Percentiles rank a stretch among this genome's conserved stretches.
Evolutionary conservation across 2,329 filamentous ascomycete species (phyloP).

Genomic region (Thielaviopsis euricoi): DNA sequence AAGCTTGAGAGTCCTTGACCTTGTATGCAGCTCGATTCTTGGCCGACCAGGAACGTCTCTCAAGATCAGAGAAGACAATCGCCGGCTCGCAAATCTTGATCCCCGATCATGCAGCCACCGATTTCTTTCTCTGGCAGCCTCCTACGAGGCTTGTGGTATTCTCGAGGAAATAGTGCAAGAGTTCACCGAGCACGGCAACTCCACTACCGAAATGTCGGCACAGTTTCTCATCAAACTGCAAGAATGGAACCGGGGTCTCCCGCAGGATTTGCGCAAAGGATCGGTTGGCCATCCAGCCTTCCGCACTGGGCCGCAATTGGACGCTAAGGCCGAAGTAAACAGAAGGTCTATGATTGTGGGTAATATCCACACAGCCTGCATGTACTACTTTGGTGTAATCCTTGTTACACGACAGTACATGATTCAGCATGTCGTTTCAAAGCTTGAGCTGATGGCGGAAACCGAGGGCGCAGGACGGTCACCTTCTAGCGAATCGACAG

Average conservation of each 20-base stretch:
- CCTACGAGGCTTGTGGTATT: slow-evolving; percentile 9
- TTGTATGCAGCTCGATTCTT: slow-evolving; percentile 13
- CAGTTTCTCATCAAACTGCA: slow-evolving; percentile 5
- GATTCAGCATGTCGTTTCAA: slow-evolving; percentile 12
- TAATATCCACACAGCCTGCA: slow-evolving; percentile 12
- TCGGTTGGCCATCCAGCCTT: background rate
- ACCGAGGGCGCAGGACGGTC: slow-evolving; percentile 22
- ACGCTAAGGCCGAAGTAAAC: background rate
- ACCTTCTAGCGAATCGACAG: slow-evolving; percentile 13
- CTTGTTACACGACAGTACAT: slow-evolving; percentile 13
- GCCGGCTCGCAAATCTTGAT: background rate
- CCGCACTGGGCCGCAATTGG: background rate
- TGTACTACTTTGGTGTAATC: slow-evolving; percentile 13
- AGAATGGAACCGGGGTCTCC: slow-evolving; percentile 5
- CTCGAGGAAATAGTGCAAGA: slow-evolving; percentile 8
- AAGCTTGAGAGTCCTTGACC: slow-evolving; percentile 12
- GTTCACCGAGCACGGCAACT: slow-evolving; percentile 3
- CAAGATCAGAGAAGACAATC: background rate
- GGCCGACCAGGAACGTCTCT: slow-evolving; percentile 10
- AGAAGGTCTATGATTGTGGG: slow-evolving; percentile 7
- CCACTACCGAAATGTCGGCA: slow-evolving; percentile 1
- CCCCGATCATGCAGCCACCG: background rate
- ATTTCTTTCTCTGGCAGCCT: slow-evolving; percentile 5
- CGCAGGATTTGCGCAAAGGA: background rate
- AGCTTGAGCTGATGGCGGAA: background rate